Evolutionary conservation across 768 basidiomycete species (phyloP), one percentile per base, ranked within the genome.

Genomic region (Boletellus sp.): DNA sequence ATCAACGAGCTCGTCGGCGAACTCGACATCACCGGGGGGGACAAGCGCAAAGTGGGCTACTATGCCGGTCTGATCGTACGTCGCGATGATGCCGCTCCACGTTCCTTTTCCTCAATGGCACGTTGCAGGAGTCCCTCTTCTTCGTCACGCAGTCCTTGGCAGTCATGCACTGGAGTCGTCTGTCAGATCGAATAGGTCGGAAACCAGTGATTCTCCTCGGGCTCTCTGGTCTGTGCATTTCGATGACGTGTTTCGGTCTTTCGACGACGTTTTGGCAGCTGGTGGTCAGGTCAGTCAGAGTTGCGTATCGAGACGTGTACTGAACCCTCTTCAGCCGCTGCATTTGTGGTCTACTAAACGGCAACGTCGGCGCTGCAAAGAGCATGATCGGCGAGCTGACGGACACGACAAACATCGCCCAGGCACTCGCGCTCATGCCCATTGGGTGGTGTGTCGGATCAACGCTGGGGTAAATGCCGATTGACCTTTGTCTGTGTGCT

Each of bases 61-160:
- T 86, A 87, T 61, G 85, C 84, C 37, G 87, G 85, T 6, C 52
- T 87, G 13, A 74, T 90, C 73, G 86, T 87, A 49, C 6, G 56
- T 60, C 28, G 3, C 6, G 6, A 20, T 13, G 12, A 15, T 39
- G 32, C 19, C 12, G 11, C 34, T 13, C 33, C 3, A 10, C 8
- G 20, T 28, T 4, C 32, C 54, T 16, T 6, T 33, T 19, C 22
- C 17, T 31, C 16, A 26, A 56, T 48, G 12, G 28, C 17, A 0
- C 19, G 26, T 1, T 33, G 7, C 50, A 89, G 86, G 81, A 87
- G 77, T 88, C 86, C 4, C 63, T 87, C 28, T 90, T 88, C 69
- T 90, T 85, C 54, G 70, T 84, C n/a, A 80, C 85, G 0, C 84
- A 89, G 63, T 84, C 86, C 1, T 60, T 79, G 47, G 82, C 83